Base-by-base conservation (phyloP, 2,329 filamentous ascomycete species). In the Albophoma yamanashiensis region DNA sequence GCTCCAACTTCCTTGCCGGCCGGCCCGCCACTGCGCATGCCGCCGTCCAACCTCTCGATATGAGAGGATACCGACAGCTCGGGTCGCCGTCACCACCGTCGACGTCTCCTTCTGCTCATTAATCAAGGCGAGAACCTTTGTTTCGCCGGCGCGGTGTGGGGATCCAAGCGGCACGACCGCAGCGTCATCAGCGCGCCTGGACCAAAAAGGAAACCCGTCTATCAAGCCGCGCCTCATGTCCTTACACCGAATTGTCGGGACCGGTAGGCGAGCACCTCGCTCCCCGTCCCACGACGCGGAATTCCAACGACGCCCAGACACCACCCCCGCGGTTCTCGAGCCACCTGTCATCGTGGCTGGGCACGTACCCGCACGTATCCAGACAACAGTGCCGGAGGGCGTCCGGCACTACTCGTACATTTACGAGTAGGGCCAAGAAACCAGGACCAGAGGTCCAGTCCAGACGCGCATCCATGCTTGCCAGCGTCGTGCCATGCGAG, bases 51-150 rank as follows among this genome's bases (percentile, higher is more conserved):
- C 17, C 27, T 39, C 47, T 31, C 6, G 31, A 50, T 59, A 5
- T 62, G 39, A 62, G 45, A 59, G 61, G 61, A 59, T 62, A 61
- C 61, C 61, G 55, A 62, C 61, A 36, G 27, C 43, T n/a, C 57
- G 61, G 59, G 55, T 60, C 59, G 58, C 43, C 55, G 38, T 53
- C 61, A 25, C 55, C 61, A 47, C 57, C 59, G 53, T 58, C 59
- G 39, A 47, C 38, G 39, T 56, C 27, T 43, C 53, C 55, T 47
- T 34, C 27, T 45, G 31, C 34, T 36, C 56, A 57, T 50, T 38
- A 43, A 43, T 56, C 42, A 43, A 34, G 59, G 25, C 52, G 34
- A 53, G 56, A 56, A 55, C 61, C 53, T 62, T 60, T 60, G 59
- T 45, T 22, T 57, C 58, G 59, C 56, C 52, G 25, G 36, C 36